Conservation (phyloP, 805 yeast species). For the Diddensiella transvaalensis region DNA sequence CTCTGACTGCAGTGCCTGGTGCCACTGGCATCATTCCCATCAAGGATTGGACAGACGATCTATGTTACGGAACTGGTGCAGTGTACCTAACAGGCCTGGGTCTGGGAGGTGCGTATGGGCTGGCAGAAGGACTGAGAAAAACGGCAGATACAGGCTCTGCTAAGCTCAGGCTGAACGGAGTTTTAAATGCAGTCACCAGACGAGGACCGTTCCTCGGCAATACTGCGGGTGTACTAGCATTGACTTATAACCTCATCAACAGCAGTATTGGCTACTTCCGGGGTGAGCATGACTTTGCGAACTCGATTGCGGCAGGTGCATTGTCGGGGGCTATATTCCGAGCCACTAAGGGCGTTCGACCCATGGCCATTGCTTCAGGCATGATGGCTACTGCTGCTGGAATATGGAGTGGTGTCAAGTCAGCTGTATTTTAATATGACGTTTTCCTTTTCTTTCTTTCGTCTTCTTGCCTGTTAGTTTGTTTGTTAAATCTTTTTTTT, state of each 20-base stretch:
- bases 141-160: conserved; percentile 74
- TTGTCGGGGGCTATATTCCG: conserved; percentile 88
- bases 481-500: not conserved
- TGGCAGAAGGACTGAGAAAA: conserved; percentile 77
- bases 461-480: too few relatives aligned
- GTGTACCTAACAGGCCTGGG: conserved; percentile 82
- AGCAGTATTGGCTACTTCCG: conserved; percentile 73
- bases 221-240: conserved; percentile 89
- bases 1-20: conserved; percentile 72
- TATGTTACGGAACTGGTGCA: conserved; percentile 97
- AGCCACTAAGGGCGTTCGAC: conserved; percentile 77
- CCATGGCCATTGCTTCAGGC: conserved; percentile 83
- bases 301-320: conserved; percentile 86
- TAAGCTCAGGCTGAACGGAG: conserved; percentile 80
- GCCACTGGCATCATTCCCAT: conserved; percentile 88
- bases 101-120: conserved; percentile 83
- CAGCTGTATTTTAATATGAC: conserved; percentile 20
- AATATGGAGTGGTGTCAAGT: conserved; percentile 84
- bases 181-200: conserved; percentile 86
- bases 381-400: conserved; percentile 88
- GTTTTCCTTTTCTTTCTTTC: too few relatives aligned
- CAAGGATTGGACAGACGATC: conserved; percentile 97
- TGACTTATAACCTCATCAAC: conserved; percentile 82
- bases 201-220: conserved; percentile 96
- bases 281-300: conserved; percentile 83